phyloP scores from a whole-genome alignment of 176 grass and related monocot species.

The Oropetium thomaeum region DNA sequence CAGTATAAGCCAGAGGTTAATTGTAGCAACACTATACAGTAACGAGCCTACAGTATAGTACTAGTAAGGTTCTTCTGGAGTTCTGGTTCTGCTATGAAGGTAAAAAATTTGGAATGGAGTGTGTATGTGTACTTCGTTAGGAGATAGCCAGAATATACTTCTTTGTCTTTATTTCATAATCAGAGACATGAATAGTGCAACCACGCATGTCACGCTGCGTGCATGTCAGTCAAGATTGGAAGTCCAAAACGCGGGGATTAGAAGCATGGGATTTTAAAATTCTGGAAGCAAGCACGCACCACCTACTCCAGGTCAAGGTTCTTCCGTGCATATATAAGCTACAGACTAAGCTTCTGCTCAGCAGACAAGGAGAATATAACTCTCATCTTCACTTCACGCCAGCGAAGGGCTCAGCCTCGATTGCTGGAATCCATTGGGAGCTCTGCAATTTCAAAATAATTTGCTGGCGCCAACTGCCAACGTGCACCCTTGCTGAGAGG shows the following conservation, averaged over 20 bases:
- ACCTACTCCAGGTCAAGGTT: constrained; percentile 37
- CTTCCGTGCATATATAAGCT: constrained; percentile 31
- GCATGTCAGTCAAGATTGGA: constrained; percentile 18
- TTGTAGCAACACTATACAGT: background rate
- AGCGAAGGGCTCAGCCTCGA: background rate
- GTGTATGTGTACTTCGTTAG: background rate
- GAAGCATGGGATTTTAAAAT: constrained; percentile 32
- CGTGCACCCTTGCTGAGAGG: background rate
- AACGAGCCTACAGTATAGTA: background rate
- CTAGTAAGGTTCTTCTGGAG: background rate
- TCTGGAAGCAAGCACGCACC: constrained; percentile 35
- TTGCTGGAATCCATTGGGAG: background rate
- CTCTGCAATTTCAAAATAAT: background rate
- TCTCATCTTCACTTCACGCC: constrained; percentile 18
- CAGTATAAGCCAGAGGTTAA: background rate
- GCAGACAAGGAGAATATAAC: constrained; percentile 40
- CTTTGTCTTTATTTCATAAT: constrained; percentile 3
- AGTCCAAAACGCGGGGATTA: constrained; percentile 34
- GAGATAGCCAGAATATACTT: background rate
- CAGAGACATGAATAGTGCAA: constrained; percentile 5
- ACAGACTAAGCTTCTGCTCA: constrained; percentile 27
- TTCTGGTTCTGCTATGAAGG: background rate
- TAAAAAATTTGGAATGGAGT: background rate
- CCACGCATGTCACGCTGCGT: constrained; percentile 39
- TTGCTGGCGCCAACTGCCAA: background rate